Evolutionary conservation across 23 red algal species (phyloP).

Genomic region (Chondrus crispus): DNA sequence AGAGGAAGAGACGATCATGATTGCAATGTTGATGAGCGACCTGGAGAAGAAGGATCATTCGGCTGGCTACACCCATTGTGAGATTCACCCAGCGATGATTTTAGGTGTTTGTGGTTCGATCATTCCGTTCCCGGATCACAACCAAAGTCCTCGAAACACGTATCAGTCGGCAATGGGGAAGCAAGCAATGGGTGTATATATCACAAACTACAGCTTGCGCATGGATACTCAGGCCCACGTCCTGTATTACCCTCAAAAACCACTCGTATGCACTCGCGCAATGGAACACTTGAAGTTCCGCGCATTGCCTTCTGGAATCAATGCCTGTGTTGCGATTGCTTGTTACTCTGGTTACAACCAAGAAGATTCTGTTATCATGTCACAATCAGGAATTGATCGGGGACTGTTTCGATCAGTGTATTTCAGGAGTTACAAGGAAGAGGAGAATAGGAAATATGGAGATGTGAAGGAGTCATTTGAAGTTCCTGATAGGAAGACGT

Average conservation of each 20-base stretch:
- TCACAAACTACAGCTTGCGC: constrained; percentile 88
- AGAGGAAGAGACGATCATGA: constrained; percentile 99
- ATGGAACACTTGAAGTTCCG: constrained; percentile 99
- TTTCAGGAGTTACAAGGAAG: constrained; percentile 81
- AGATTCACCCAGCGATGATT: constrained; percentile 98
- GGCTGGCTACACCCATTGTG: constrained; percentile 92
- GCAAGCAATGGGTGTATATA: constrained; percentile 99
- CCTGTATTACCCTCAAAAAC: constrained; percentile 98
- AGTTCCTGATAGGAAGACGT: constrained; percentile 58
- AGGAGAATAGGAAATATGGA: constrained; percentile 77
- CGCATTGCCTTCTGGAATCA: constrained; percentile 96
- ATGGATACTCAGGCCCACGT: constrained; percentile 99
- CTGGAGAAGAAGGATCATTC: constrained; percentile 65
- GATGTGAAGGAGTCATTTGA: constrained; percentile 81
- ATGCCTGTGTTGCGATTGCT: constrained; percentile 96
- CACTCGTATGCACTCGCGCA: constrained; percentile 86
- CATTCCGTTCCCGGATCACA: constrained; percentile 99
- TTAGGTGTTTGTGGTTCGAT: constrained; percentile 99
- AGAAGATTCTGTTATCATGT: constrained; percentile 99
- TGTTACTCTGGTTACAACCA: constrained; percentile 99
- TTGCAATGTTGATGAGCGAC: constrained; percentile 89
- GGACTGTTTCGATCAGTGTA: constrained; percentile 96
- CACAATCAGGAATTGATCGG: constrained; percentile 91
- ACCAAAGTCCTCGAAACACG: constrained; percentile 98
- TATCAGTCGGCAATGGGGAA: constrained; percentile 99